Evolutionary conservation across 768 basidiomycete genomes (phyloP), one percentile per base, ranked within the genome.

Genomic region (Suillus bovinus): DNA sequence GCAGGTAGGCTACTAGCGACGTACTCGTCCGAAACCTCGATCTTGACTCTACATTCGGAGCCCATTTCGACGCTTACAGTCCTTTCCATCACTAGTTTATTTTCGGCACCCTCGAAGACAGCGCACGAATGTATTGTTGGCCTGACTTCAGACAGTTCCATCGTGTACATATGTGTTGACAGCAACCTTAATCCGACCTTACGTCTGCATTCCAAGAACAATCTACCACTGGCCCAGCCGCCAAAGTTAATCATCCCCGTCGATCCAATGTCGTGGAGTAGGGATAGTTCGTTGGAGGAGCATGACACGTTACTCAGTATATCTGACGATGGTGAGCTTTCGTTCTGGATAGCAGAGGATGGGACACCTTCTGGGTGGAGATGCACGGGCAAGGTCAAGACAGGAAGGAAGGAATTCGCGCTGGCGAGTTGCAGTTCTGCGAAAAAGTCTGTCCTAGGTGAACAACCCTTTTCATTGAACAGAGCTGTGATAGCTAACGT

Each of bases 401-500:
- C 95, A 13, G 86, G 85, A 0, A 81, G 87, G 61, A 81, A 72
- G 50, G 81, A 80, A 2, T 84, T 96, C 60, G 80, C 78, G 62
- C 88, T 84, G 73, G 94, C 89, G 17, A 81, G 89, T 46, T 96
- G 94, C 72, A 96, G 93, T 72, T 93, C 93, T 9, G 87, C 90
- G 13, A 94, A 94, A 75, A 96, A 96, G 75, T 93, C 95, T 5
- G 94, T 88, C 7, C 78, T 99, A 63, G 86, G 95, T 94, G 71
- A 63, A 83, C 78, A 56, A 24, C 14, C 46, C 66, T 64, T 46
- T 39, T 27, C 39, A 36, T 54, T 54, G 46, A 33, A 39, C 13
- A 3, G n/a, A 34, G 1, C 1, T 17, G 46, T 58, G 36, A 57
- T 64, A 58, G 62, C 42, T 65, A 14, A 61, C 67, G 27, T 57